Evolutionary conservation across 805 yeast genomes (phyloP).

Genomic region (Metschnikowia baotianmanensis): DNA sequence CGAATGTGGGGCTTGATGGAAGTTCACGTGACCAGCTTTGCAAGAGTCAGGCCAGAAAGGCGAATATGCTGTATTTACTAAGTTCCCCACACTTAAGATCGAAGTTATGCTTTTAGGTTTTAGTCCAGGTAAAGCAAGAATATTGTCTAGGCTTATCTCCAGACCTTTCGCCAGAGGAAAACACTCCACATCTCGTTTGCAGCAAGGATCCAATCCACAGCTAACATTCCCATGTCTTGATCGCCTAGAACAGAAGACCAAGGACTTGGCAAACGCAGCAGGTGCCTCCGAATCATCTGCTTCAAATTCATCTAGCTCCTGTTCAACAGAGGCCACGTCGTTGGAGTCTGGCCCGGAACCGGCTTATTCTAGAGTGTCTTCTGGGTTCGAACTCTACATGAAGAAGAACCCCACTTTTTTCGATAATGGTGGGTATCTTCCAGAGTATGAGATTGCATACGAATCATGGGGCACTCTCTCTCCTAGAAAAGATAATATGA

Average conservation of each 20-base stretch:
- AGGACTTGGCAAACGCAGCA: constrained; percentile 27
- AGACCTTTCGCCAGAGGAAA: neutral
- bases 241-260: constrained; percentile 58
- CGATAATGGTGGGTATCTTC: constrained; percentile 79
- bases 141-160: neutral
- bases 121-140: neutral
- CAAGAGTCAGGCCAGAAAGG: neutral
- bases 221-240: constrained; percentile 85
- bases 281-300: constrained; percentile 11
- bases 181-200: constrained; percentile 5
- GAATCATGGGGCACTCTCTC: constrained; percentile 88
- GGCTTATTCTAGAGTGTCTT: constrained; percentile 63
- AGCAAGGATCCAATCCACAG: constrained; percentile 53
- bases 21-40: constrained; percentile 11
- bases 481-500: constrained; percentile 61
- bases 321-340: constrained; percentile 24
- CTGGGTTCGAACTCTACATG: constrained; percentile 62
- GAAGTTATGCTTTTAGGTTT: constrained; percentile 1
- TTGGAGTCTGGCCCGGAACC: constrained; percentile 83
- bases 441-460: constrained; percentile 79
- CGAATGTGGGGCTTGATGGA: constrained; percentile 5
- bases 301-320: neutral
- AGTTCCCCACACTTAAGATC: neutral
- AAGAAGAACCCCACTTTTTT: constrained; percentile 60
- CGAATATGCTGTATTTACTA: neutral